Base-by-base conservation (phyloP, 2,329 filamentous ascomycete species). In the Aspergillus sergii region DNA sequence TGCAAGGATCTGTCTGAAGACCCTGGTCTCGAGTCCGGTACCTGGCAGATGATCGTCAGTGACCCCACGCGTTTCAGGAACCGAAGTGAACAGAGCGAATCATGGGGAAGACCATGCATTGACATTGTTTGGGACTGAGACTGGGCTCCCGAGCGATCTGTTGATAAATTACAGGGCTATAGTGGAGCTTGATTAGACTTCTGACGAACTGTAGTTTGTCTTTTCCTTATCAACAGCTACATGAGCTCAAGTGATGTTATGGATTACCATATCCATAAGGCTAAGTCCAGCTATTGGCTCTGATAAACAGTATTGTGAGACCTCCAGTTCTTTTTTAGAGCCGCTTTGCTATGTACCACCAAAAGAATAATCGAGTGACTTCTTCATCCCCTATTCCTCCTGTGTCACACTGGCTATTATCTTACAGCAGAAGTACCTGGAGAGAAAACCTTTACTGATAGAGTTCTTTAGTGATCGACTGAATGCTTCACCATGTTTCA, bases 111-210 rank as follows among this genome's bases (percentile, higher is more conserved):
- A 39, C 28, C 23, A 5, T 51, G 32, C 23, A 26, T 26, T 53
- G 23, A 36, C n/a, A 12, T 16, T 53, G 59, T 61, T 43, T 57
- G 54, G 51, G 26, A 61, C 32, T 61, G 54, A 61, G 54, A 61
- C 59, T 41, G 32, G 5, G 46, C 23, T 32, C 23, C 26, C 28
- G 45, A 34, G 16, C 43, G 34, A 45, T 61, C 51, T 34, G 8
- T 26, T n/a, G 57, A 36, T 51, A 50, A 39, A 50, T 28, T 51
- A 32, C 14, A 51, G 30, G 43, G 32, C 51, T 36, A 19, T 1
- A n/a, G 51, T 54, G 51, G 51, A 36, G 14, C 28, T 3, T 11
- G 28, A 28, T 34, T 36, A 23, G n/a, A 36, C 19, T 23, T 54
- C 30, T 21, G 19, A 21, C 10, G 51, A 54, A 54, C 32, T 54